Percentiles rank a stretch among this genome's conserved stretches.
These are phyloP conservation scores for Saccharomycodes ludwigii DNA, from an alignment of 805 yeast species.

Conservation along the genomic window DNA sequence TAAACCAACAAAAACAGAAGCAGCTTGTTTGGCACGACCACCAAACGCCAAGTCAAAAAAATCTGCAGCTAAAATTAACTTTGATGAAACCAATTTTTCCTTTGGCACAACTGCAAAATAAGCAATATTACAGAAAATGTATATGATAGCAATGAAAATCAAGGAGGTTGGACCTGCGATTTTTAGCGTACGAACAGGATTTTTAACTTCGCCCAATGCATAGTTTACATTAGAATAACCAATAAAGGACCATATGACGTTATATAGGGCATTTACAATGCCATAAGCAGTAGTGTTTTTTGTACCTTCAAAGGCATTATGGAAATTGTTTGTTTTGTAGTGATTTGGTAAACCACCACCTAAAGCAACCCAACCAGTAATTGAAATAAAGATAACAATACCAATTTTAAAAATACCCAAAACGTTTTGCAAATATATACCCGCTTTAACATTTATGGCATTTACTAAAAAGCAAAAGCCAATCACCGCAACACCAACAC, in stretches of 20 bases:
- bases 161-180: slow-evolving; percentile 70
- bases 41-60: slow-evolving; percentile 69
- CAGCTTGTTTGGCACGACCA: slow-evolving; percentile 52
- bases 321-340: slow-evolving; percentile 45
- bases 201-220: slow-evolving; percentile 66
- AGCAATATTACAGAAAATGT: slow-evolving; percentile 67
- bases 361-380: slow-evolving; percentile 76
- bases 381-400: slow-evolving; percentile 55
- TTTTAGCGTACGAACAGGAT: slow-evolving; percentile 58
- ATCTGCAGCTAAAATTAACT: slow-evolving; percentile 62
- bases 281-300: slow-evolving; percentile 49
- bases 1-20: slow-evolving; percentile 69
- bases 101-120: slow-evolving; percentile 74
- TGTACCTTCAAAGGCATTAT: slow-evolving; percentile 44
- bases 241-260: slow-evolving; percentile 74
- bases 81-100: slow-evolving; percentile 45
- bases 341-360: slow-evolving; percentile 52
- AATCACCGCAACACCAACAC: slow-evolving; percentile 62
- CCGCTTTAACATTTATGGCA: slow-evolving; percentile 47
- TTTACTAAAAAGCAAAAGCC: slow-evolving; percentile 59
- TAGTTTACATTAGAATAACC: slow-evolving; percentile 79
- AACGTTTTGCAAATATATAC: slow-evolving; percentile 50
- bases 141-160: slow-evolving; percentile 45
- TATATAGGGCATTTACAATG: slow-evolving; percentile 62
- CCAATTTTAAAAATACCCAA: slow-evolving; percentile 64